Conservation (phyloP, 352 stramenopile species). For the Globisporangium spiculum region DNA sequence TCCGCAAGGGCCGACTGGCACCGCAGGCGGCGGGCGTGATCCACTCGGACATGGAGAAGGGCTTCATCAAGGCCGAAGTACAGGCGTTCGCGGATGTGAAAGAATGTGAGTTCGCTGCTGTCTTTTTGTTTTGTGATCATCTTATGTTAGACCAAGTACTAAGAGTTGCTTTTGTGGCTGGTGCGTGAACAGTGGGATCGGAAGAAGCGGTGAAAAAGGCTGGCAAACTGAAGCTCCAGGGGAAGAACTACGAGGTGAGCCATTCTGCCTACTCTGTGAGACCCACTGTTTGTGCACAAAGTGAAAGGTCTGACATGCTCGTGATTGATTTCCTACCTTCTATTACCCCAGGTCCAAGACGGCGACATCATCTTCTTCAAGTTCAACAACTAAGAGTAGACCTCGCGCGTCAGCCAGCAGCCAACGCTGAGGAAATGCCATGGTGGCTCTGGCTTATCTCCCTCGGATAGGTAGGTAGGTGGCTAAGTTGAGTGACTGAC, state of each 20-base stretch:
- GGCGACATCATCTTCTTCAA: slow-evolving; percentile 92
- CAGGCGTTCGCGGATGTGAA: slow-evolving; percentile 88
- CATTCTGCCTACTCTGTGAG: not conserved
- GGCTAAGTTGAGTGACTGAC: not conserved
- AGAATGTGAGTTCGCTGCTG: slow-evolving; percentile 63
- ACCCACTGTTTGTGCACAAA: not conserved
- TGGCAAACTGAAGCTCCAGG: slow-evolving; percentile 87
- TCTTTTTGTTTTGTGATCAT: not conserved
- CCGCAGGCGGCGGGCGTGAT: slow-evolving; percentile 98
- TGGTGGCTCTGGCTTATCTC: not conserved
- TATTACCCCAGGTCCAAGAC: slow-evolving; percentile 49
- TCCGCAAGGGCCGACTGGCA: slow-evolving; percentile 95
- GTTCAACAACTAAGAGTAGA: slow-evolving; percentile 85
- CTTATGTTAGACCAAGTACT: not conserved
- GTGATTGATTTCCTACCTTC: not conserved
- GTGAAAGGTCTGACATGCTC: not conserved
- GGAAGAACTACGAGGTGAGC: slow-evolving; percentile 88
- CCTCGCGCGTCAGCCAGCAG: not conserved
- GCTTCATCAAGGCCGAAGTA: slow-evolving; percentile 97
- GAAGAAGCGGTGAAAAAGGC: slow-evolving; percentile 90
- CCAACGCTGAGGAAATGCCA: not conserved
- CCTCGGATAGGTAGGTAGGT: not conserved
- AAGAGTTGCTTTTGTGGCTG: not conserved
- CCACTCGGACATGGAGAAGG: slow-evolving; percentile 99
- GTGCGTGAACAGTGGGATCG: slow-evolving; percentile 46